Percentiles rank a stretch among this genome's conserved stretches.
These are phyloP conservation scores for Fusarium temperatum DNA, from an alignment of 2,329 filamentous ascomycete genomes.

Conservation along the genomic window DNA sequence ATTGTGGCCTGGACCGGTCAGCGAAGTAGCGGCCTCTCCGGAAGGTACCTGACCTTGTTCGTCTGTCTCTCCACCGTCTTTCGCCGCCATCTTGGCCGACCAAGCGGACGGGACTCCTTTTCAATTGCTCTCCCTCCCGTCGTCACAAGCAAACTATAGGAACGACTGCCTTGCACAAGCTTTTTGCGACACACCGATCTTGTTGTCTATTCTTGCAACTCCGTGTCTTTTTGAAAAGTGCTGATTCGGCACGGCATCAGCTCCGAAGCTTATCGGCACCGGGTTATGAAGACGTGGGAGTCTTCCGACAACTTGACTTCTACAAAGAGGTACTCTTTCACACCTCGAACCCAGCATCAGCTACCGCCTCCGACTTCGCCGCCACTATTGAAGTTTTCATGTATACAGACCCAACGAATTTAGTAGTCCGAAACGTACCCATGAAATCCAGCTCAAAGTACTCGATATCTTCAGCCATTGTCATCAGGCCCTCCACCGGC, in stretches of 20 bases:
- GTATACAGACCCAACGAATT: slow-evolving; percentile 29
- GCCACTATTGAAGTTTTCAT: slow-evolving; percentile 32
- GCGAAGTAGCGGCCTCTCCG: slow-evolving; percentile 34
- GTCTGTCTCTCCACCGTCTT: slow-evolving; percentile 29
- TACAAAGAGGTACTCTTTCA: slow-evolving; percentile 12
- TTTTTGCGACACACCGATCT: slow-evolving; percentile 1
- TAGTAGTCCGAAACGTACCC: slow-evolving; percentile 21
- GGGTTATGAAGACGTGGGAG: slow-evolving; percentile 12
- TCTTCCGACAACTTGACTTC: slow-evolving; percentile 1
- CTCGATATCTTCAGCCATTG: slow-evolving; percentile 34
- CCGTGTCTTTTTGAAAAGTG: neutral
- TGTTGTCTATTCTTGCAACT: slow-evolving; percentile 2
- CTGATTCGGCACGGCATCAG: slow-evolving; percentile 10
- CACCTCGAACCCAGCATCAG: slow-evolving; percentile 1
- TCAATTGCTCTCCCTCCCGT: slow-evolving; percentile 22
- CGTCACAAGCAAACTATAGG: slow-evolving; percentile 14
- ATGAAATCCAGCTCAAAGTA: slow-evolving; percentile 19
- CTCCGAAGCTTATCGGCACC: slow-evolving; percentile 24
- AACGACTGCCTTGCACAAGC: neutral
- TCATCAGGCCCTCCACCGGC: slow-evolving; percentile 35
- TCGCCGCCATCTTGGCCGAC: slow-evolving; percentile 29
- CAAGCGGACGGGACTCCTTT: slow-evolving; percentile 28
- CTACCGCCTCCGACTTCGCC: slow-evolving; percentile 24
- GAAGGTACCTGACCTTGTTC: slow-evolving; percentile 25
- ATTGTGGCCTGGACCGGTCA: slow-evolving; percentile 35